A percentile compares a stretch with the other conserved stretches of the same genome.
Evolutionary conservation across 2,329 filamentous ascomycete species (phyloP).

Genomic region (Hortaea werneckii): DNA sequence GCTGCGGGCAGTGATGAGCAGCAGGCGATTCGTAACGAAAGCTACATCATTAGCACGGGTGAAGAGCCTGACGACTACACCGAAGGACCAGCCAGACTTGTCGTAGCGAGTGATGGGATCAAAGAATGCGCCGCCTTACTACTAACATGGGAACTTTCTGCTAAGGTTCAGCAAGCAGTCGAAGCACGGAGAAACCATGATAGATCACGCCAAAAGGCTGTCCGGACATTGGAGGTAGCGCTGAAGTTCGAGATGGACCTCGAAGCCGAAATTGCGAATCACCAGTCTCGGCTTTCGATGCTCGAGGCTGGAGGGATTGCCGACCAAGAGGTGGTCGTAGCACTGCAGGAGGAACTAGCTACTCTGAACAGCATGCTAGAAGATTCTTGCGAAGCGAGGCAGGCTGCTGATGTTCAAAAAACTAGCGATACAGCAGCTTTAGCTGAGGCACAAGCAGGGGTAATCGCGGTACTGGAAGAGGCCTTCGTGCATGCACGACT

Average conservation of each 20-base stretch:
- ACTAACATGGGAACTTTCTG: conserved; percentile 6
- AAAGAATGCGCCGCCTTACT: conserved; percentile 7
- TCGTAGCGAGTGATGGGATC: conserved; percentile 8
- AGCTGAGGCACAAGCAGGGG: not conserved
- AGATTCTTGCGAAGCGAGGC: not conserved
- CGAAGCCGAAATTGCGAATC: conserved; percentile 2
- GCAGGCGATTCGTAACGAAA: not conserved
- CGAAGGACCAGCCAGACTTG: conserved; percentile 7
- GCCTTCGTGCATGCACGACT: conserved; percentile 6
- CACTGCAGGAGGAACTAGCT: conserved; percentile 1
- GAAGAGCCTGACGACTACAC: conserved; percentile 7
- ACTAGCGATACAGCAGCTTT: not conserved
- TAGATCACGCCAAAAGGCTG: not conserved
- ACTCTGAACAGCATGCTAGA: conserved; percentile 2
- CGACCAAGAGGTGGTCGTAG: not conserved
- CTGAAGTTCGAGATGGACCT: conserved; percentile 2
- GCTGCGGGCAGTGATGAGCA: not conserved
- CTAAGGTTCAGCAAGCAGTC: conserved; percentile 4
- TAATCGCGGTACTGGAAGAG: conserved; percentile 6
- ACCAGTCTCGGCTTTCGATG: conserved; percentile 1
- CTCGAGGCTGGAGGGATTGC: not conserved
- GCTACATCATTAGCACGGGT: not conserved
- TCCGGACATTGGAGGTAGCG: not conserved
- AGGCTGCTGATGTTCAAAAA: not conserved
- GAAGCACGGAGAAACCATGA: conserved; percentile 3